A percentile compares a stretch with the other conserved stretches of the same genome.
phyloP scores from a whole-genome alignment of 1,284 basidiomycete species.

The Fomitiporia mediterranea region DNA sequence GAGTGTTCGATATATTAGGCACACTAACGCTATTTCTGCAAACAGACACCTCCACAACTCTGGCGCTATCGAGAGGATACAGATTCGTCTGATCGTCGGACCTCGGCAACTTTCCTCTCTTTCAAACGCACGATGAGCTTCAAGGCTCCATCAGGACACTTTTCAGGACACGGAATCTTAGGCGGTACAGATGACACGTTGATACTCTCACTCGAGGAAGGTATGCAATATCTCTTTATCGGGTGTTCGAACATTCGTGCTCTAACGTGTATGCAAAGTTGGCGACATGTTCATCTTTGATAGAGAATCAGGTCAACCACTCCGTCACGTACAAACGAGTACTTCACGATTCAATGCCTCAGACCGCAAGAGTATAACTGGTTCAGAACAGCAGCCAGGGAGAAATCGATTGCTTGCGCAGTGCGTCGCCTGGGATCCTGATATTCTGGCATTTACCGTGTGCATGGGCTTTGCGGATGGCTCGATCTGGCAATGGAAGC shows the following conservation, averaged over 20 bases:
- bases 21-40: background rate
- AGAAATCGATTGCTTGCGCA: constrained; percentile 1
- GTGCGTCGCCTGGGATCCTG: constrained; percentile 16
- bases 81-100: constrained; percentile 3
- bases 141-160: constrained; percentile 8
- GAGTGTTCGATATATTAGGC: background rate
- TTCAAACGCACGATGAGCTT: constrained; percentile 13
- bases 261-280: background rate
- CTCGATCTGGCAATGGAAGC: constrained; percentile 19
- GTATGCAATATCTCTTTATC: background rate
- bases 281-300: constrained; percentile 15
- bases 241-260: no score
- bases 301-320: constrained; percentile 1
- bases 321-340: constrained; percentile 10
- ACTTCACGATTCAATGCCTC: background rate
- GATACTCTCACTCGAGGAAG: constrained; percentile 10
- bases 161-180: constrained; percentile 14
- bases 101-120: constrained; percentile 5
- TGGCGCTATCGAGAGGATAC: constrained; percentile 8
- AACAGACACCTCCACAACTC: constrained; percentile 16
- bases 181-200: constrained; percentile 12
- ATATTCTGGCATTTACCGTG: constrained; percentile 11
- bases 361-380: background rate
- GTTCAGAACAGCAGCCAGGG: background rate
- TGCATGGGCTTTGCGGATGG: constrained; percentile 16